Evolutionary conservation across 164 flowering plant genomes (phyloP), one percentile per base, ranked within the genome.

Genomic region (Vitis amurensis): DNA sequence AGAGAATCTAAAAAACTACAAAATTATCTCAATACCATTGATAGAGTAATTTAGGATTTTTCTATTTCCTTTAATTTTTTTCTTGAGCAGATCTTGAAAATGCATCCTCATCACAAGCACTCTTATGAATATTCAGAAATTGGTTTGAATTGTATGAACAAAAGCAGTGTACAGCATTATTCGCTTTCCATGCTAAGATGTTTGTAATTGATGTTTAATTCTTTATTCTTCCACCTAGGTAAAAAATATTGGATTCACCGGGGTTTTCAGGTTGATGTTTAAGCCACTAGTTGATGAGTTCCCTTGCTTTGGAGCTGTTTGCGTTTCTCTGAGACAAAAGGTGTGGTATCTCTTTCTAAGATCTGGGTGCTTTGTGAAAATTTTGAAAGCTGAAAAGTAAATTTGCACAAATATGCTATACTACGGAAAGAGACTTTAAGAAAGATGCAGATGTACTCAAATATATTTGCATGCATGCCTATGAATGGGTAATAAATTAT

Each of bases 251-350:
- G 98, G 88, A 50, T 96, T 96, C 79, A 92, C 99, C 44, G 99
- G 99, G 71, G 87, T 96, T 71, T 96, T 96, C 82, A 88, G 99
- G 85, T 66, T 96, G 74, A 91, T 96, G 13, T 96, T 96, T 70
- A 93, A 79, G 78, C 99, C 99, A 50, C 77, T 96, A 44, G 97
- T 96, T 64, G 92, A 85, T 23, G 97, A 87, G 77, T 80, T 96
- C 31, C 99, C 99, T 50, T 91, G 99, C 74, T 93, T 96, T 79
- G 98, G 98, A 78, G 99, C 99, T 76, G 87, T 96, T 50, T 85
- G 81, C 63, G 91, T 69, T 78, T 96, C 99, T 47, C 74, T 96
- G 72, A 88, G 94, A 73, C 78, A 96, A 63, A 96, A 93, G 97
- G 99, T 92, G 58, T 14, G 19, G 10, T 27, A 44, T 76, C 50